Evolutionary conservation across 1,139 yeast species (phyloP).

Genomic region (Pneumocystis wakefieldiae): DNA sequence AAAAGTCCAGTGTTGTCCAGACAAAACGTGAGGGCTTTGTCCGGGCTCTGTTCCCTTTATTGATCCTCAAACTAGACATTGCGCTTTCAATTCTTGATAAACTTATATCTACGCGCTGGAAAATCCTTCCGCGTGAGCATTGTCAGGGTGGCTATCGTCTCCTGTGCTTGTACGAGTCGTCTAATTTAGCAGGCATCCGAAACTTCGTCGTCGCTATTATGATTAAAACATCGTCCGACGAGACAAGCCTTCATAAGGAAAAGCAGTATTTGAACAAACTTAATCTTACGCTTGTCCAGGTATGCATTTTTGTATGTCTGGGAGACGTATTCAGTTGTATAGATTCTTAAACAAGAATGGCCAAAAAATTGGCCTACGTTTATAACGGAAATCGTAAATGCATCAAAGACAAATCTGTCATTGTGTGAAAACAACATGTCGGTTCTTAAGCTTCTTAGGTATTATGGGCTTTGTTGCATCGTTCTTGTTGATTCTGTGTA

Average conservation of each 20-base stretch:
- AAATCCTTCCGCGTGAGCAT: slow-evolving; percentile 74
- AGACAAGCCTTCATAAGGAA: slow-evolving; percentile 55
- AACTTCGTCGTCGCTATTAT: slow-evolving; percentile 90
- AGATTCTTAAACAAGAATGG: slow-evolving; percentile 95
- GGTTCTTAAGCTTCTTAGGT: slow-evolving; percentile 53
- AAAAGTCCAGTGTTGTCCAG: slow-evolving; percentile 64
- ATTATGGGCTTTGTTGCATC: neutral
- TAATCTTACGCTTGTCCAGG: slow-evolving; percentile 66
- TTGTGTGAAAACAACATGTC: slow-evolving; percentile 97
- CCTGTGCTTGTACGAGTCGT: slow-evolving; percentile 18
- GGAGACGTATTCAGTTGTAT: slow-evolving; percentile 19
- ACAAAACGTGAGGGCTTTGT: slow-evolving; percentile 41
- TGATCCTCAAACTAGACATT: slow-evolving; percentile 27
- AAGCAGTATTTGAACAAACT: slow-evolving; percentile 81
- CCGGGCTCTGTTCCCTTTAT: neutral
- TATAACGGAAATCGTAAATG: slow-evolving; percentile 77
- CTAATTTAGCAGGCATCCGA: slow-evolving; percentile 46
- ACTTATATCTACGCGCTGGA: slow-evolving; percentile 85
- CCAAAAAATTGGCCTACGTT: slow-evolving; percentile 97
- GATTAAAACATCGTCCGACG: slow-evolving; percentile 78
- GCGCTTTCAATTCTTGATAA: slow-evolving; percentile 83
- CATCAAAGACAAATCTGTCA: slow-evolving; percentile 72
- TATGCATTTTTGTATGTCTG: neutral
- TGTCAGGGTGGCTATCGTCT: slow-evolving; percentile 19
- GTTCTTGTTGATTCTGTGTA: slow-evolving; percentile 16